Conservation (phyloP, 108 stramenopile species). For the Cyclotella choctawhatcheeana region DNA sequence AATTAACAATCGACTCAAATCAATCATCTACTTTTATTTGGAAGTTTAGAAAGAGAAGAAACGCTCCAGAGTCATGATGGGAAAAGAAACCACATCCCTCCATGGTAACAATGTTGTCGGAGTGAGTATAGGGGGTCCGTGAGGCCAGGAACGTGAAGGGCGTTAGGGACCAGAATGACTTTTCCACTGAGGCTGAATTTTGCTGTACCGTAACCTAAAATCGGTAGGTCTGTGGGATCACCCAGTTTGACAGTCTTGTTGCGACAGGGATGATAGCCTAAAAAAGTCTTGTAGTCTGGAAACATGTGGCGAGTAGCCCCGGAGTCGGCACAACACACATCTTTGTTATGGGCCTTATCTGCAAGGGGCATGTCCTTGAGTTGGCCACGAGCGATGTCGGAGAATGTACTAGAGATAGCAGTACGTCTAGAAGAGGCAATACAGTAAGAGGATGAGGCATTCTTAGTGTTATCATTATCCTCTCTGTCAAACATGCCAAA, state of each 20-base stretch:
- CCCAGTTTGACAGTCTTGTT: not conserved
- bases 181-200: not conserved
- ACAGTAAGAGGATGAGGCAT: no score
- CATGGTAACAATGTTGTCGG: not conserved
- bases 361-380: no score
- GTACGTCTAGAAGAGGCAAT: no score
- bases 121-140: slow-evolving; percentile 7
- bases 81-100: not conserved
- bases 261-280: not conserved
- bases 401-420: no score
- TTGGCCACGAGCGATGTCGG: no score
- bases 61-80: not conserved
- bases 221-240: not conserved
- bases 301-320: not conserved
- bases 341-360: no score
- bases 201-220: not conserved
- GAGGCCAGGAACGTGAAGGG: slow-evolving; percentile 7
- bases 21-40: not conserved
- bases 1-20: no score
- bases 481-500: no score
- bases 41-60: not conserved
- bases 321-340: not conserved
- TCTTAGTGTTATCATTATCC: no score
- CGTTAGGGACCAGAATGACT: not conserved
- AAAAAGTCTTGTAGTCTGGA: not conserved